Base-by-base conservation (phyloP, 495 filamentous ascomycete species). In the Penicillium simplicissimum region DNA sequence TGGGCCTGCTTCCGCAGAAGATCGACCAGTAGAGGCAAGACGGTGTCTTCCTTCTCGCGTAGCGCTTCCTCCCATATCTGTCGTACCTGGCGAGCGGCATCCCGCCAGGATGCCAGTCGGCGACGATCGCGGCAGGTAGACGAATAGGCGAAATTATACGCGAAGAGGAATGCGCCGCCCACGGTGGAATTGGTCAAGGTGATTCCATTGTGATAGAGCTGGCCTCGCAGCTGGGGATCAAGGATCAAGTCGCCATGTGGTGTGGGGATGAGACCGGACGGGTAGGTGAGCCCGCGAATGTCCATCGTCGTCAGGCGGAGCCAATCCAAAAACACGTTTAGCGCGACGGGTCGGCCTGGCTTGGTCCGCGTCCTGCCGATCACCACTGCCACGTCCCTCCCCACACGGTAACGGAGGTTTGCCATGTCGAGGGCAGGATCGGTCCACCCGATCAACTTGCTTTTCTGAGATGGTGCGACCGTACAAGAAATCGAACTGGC, bases 341-440 rank as follows among this genome's bases (percentile, higher is more conserved):
- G 17, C 42, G 42, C 42, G 17, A 61, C 58, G 14, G 36, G 40
- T 33, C 23, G 52, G 33, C 51, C 34, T 38, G 63, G 45, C 23
- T 52, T 62, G 48, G 45, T 35, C 14, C 63, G 49, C 5, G 28
- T 34, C 1, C 52, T 48, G 36, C 54, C 54, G 40, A 73, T 67
- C 36, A 60, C 57, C 2, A 71, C 63, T 1, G 59, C 54, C 0
- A 71, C 61, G 55, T 73, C 70, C 17, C 55, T 71, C 60, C 58
- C 61, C 60, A 57, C 58, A 59, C 38, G 48, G 23, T 31, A 49
- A 0, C 21, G 31, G n/a, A 65, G 60, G n/a, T 35, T 47, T 28
- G 37, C 57, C 58, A 60, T 57, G 52, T 52, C 40, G 17, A 35
- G 51, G 17, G 38, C 52, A n/a, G 48, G 48, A 7, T 40, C 37